Base-by-base conservation (phyloP, 1,139 yeast genomes). In the Meyerozyma sp. region DNA sequence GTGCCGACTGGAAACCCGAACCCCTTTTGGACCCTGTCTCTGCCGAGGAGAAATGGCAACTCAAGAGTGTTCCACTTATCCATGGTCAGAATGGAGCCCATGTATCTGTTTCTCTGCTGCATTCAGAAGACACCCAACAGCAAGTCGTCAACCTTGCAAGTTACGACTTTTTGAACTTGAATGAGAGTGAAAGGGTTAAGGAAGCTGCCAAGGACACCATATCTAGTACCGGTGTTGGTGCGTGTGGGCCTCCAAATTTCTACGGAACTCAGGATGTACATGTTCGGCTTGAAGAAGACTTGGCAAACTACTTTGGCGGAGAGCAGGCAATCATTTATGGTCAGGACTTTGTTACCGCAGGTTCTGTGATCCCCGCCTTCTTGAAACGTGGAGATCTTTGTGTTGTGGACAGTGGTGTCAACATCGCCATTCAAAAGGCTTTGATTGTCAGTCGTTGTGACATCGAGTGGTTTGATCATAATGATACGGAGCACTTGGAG, bases 171-270 rank as follows among this genome's bases (percentile, higher is more conserved):
- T 71, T 89, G 54, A 75, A 78, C 54, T 68, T 86, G 59, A 75
- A 80, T 43, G 64, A 65, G 38, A 68, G 76, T 53, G 63, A 66
- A 14, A 60, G 51, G 14, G 70, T 90, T 34, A 70, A 70, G 46
- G 63, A 70, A n/a, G 77, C 73, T 14, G 90, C 93, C 5, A 73
- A 77, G 45, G 61, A 68, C 26, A 75, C 81, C 27, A 82, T 93
- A 48, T 70, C 73, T 40, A 72, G 73, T 45, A 81, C 86, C 46
- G 99, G 99, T 58, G 98, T 93, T 42, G 98, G 99, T 50, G 94
- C 98, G 1, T 93, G 99, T 71, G 97, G 98, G 26, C 98, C 99
- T 3, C 96, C 98, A 36, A 95, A 95, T 47, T 93, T 93, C 56
- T 93, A 91, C 63, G 99, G 98, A 48, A 86, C 93, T 50, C 97